Evolutionary conservation across 192 early-diverging fungal genomes (phyloP), one percentile per base, ranked within the genome.

Genomic region (Thamnidium elegans): DNA sequence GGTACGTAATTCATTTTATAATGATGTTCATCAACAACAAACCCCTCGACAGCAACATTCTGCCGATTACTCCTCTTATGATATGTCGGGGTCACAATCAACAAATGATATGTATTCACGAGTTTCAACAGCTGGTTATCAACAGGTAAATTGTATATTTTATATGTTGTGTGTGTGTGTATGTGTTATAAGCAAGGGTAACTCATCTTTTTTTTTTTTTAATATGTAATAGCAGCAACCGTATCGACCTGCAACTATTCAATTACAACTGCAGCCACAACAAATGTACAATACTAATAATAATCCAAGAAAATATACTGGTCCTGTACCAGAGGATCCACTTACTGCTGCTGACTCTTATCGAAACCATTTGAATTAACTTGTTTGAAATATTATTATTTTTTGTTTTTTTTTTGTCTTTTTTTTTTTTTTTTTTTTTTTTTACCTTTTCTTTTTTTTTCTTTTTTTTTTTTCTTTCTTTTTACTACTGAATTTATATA

Each of bases 251-350:
- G 4, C 46, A 13, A 48, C 46, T 48, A 48, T 48, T 48, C 13
- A 14, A 14, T 19, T 48, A 48, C 15, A 48, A 48, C 13, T 44
- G 26, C 17, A 42, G 15, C 58, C 58, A 2, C 58, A 45, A 59
- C 34, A 56, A 11, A 36, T 34, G 19, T 19, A 52, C 23, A 52
- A 52, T 52, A 26, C 51, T 1, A 30, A 52, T 30, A 26, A 20
- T 30, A 52, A 39, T 39, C 9, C 1, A 17, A 56, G 34, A 9
- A 59, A 62, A 23, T 62, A 23, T 32, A 67, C 21, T 55, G 70
- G 70, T 10, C 70, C 66, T 45, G 55, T 58, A 21, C 71, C 62
- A 21, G 71, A 73, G 48, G 66, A 73, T 51, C 71, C 71, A 14
- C 54, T 54, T 9, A 67, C 65, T 30, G 71, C 62, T 52, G 60